phyloP scores from a whole-genome alignment of 345 rosid genomes.

The Laguncularia racemosa region DNA sequence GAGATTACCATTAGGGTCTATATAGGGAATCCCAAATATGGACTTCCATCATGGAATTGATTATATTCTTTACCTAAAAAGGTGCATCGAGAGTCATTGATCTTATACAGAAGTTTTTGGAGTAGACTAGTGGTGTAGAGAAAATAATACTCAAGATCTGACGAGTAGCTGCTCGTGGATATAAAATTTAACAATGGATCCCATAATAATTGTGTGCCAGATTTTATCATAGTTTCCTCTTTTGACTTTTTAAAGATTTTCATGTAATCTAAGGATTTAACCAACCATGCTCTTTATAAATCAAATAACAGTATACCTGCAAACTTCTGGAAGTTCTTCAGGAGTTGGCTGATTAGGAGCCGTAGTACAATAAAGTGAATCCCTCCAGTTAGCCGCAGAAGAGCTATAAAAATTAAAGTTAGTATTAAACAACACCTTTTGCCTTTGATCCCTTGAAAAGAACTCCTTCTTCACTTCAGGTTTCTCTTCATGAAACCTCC shows the following conservation, averaged over 20 bases:
- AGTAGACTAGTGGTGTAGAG: no score
- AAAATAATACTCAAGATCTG: no score
- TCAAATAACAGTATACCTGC: constrained; percentile 17
- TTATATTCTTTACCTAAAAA: no score
- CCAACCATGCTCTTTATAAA: background rate
- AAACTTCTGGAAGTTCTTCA: constrained; percentile 27
- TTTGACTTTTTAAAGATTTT: no score
- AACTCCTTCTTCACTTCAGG: constrained; percentile 19
- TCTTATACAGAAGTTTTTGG: no score
- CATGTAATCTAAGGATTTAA: background rate
- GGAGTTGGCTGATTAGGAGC: constrained; percentile 26
- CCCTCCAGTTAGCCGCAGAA: constrained; percentile 35
- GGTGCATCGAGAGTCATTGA: no score
- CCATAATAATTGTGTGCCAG: no score
- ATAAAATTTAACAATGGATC: no score
- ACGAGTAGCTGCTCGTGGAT: no score
- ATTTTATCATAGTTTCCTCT: no score
- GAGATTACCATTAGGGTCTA: background rate
- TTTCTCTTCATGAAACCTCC: constrained; percentile 34
- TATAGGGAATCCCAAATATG: no score
- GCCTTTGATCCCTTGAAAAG: constrained; percentile 19
- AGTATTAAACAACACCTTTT: constrained; percentile 20
- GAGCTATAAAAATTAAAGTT: constrained; percentile 25
- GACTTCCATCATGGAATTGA: no score
- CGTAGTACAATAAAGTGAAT: constrained; percentile 17